phyloP scores from a whole-genome alignment of 768 basidiomycete genomes.

The Tulasnella sp. region DNA sequence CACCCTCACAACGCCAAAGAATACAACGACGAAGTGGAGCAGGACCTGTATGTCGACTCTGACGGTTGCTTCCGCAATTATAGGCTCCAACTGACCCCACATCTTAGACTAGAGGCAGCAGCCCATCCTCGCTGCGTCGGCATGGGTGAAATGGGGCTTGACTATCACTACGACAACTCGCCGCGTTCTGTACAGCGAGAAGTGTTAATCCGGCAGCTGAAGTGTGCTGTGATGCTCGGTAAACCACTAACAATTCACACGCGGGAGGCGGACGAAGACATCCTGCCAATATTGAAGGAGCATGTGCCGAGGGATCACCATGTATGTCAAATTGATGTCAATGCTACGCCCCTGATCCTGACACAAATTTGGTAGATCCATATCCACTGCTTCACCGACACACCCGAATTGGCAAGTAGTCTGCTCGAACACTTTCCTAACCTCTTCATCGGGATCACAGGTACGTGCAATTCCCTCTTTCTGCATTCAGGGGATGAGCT shows the following conservation, averaged over 20 bases:
- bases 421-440: conserved; percentile 71
- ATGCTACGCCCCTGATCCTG: background rate
- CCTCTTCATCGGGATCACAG: conserved; percentile 75
- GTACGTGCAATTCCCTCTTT: conserved; percentile 28
- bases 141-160: conserved; percentile 80
- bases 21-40: conserved; percentile 60
- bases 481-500: background rate
- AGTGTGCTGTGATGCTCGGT: conserved; percentile 50
- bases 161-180: conserved; percentile 75
- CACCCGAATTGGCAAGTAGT: conserved; percentile 58
- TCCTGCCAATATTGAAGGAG: conserved; percentile 64
- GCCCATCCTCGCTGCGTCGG: conserved; percentile 72
- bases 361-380: conserved; percentile 49
- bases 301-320: conserved; percentile 61
- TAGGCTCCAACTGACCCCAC: background rate
- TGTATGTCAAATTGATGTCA: conserved; percentile 29
- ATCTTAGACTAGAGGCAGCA: conserved; percentile 57
- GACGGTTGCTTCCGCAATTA: background rate
- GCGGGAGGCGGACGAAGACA: conserved; percentile 75
- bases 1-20: conserved; percentile 51
- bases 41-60: conserved; percentile 43
- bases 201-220: conserved; percentile 59
- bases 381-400: conserved; percentile 81
- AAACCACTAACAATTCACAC: conserved; percentile 84
- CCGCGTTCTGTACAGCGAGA: conserved; percentile 56